phyloP scores from a whole-genome alignment of 305 asterid species.

The Fraxinus xanthoxyloides region DNA sequence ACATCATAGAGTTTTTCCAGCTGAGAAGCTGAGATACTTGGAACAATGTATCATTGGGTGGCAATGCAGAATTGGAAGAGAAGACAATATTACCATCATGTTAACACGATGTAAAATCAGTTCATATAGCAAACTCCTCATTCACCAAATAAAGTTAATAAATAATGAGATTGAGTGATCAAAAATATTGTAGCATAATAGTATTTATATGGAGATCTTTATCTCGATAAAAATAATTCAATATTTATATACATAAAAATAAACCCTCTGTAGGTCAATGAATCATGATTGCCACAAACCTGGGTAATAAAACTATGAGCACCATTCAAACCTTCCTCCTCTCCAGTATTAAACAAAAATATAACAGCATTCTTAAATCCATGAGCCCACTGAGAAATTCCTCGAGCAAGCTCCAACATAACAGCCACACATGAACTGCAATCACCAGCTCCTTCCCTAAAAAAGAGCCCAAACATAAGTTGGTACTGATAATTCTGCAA shows the following conservation, averaged over 20 bases:
- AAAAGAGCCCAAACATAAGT: slow-evolving; percentile 16
- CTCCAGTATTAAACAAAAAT: slow-evolving; percentile 94
- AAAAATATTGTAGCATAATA: slow-evolving; percentile 12
- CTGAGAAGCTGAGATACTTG: not conserved
- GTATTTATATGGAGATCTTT: not conserved
- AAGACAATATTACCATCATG: not conserved
- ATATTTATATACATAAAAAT: not conserved
- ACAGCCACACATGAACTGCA: slow-evolving; percentile 97
- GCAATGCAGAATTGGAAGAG: slow-evolving; percentile 1
- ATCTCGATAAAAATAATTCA: not conserved
- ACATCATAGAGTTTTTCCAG: not conserved
- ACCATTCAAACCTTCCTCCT: slow-evolving; percentile 96
- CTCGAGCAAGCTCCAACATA: slow-evolving; percentile 99
- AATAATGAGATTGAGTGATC: not conserved
- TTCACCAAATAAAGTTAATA: not conserved
- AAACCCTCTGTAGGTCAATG: slow-evolving; percentile 11
- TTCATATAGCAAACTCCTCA: not conserved
- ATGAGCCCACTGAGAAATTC: slow-evolving; percentile 96
- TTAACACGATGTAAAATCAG: not conserved
- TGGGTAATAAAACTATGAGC: slow-evolving; percentile 98
- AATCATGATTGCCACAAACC: slow-evolving; percentile 42
- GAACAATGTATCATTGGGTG: not conserved
- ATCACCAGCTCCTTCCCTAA: slow-evolving; percentile 98
- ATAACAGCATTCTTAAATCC: slow-evolving; percentile 84
- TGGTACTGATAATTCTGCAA: slow-evolving; percentile 3